A percentile compares a stretch with the other conserved stretches of the same genome.
These are phyloP conservation scores for Trametes punicea DNA, from an alignment of 768 basidiomycete genomes.

Conservation along the genomic window DNA sequence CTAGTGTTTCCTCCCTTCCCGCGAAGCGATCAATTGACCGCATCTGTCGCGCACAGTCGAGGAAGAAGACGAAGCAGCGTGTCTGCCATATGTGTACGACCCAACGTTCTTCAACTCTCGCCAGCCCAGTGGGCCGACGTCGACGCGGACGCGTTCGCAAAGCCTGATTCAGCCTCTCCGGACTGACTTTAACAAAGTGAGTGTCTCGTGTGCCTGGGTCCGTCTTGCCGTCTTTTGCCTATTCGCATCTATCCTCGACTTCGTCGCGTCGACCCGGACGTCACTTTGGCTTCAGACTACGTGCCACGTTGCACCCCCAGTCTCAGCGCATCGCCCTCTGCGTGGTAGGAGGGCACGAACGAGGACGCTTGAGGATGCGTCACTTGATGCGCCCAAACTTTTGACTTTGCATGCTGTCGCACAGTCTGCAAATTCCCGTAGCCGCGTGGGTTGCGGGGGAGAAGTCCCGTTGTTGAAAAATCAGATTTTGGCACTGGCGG, in stretches of 20 bases:
- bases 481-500: conserved; percentile 6
- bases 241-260: neutral
- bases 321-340: neutral
- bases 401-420: conserved; percentile 11
- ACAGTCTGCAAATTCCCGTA: no score
- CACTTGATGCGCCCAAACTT: conserved; percentile 9
- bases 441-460: conserved; percentile 9
- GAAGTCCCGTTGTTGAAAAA: neutral
- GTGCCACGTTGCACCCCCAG: neutral
- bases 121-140: neutral
- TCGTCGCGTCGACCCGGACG: neutral
- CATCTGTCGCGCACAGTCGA: conserved; percentile 11
- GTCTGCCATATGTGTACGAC: conserved; percentile 21
- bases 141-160: conserved; percentile 5
- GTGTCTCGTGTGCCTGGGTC: neutral
- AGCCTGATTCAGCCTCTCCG: conserved; percentile 6
- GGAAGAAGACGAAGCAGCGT: conserved; percentile 24
- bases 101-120: conserved; percentile 20
- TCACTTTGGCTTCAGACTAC: conserved; percentile 6
- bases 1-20: neutral
- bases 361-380: neutral
- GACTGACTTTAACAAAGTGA: conserved; percentile 19
- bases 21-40: neutral
- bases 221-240: neutral
- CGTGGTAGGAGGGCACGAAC: neutral